These are phyloP conservation scores for Globisporangium iwayamae DNA, from an alignment of 352 stramenopile genomes.

Conservation along the genomic window DNA sequence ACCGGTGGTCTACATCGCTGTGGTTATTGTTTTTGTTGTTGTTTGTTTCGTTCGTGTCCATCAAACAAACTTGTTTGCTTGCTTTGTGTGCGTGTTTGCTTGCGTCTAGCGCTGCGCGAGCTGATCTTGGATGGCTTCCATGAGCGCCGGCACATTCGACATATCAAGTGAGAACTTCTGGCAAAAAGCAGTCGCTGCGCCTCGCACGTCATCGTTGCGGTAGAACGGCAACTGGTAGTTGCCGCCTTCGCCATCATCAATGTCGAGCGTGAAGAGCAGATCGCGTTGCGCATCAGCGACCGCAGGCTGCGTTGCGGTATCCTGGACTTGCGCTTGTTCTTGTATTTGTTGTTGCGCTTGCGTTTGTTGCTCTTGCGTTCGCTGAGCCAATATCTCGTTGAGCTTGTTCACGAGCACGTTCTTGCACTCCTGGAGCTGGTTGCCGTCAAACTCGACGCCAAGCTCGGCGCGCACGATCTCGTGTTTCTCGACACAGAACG, in stretches of 20 bases:
- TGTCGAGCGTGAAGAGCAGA: conserved; percentile 67
- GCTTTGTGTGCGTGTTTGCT: not conserved
- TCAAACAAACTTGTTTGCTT: not conserved
- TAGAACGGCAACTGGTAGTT: conserved; percentile 44
- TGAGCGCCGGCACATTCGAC: conserved; percentile 53
- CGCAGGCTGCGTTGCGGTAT: conserved; percentile 6
- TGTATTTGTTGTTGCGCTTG: conserved; percentile 9
- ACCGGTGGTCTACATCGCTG: not conserved
- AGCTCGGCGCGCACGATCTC: conserved; percentile 48
- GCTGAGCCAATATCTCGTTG: conserved; percentile 7
- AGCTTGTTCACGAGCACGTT: conserved; percentile 37
- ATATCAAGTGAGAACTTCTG: conserved; percentile 44
- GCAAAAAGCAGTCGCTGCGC: conserved; percentile 55
- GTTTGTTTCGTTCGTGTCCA: not conserved
- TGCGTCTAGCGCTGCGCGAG: conserved; percentile 28
- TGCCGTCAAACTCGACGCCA: conserved; percentile 47
- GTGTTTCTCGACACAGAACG: conserved; percentile 73
- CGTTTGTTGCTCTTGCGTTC: conserved; percentile 19
- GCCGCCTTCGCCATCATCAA: conserved; percentile 51
- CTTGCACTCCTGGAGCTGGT: conserved; percentile 62
- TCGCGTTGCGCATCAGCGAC: conserved; percentile 19
- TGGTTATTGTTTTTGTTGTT: not conserved
- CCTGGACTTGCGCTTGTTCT: not conserved
- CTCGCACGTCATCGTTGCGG: conserved; percentile 44
- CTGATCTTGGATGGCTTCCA: conserved; percentile 54